Evolutionary conservation across 371 early-diverging fungal genomes (phyloP), one percentile per base, ranked within the genome.

Genomic region (Capniomyces stellatus): DNA sequence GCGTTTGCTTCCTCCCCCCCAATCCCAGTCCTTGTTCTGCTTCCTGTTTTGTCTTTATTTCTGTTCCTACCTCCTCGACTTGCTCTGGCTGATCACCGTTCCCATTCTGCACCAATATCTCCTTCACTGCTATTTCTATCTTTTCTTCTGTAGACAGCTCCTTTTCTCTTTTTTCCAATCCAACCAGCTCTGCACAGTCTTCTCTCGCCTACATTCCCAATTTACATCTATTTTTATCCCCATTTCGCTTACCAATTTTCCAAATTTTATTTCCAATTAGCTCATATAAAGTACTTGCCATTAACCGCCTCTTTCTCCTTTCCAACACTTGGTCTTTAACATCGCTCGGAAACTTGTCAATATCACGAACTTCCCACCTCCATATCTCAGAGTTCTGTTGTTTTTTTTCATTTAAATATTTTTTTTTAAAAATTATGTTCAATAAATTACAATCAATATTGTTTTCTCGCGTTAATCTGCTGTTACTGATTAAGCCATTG

Each of bases 281-380:
- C 6, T 23, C 21, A 46, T 10, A 19, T 21, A 27, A 46, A 12
- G 12, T 46, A 49, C n/a, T n/a, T 49, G 28, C 49, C 15, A 4
- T 3, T 10, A 24, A n/a, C 28, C 49, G 21, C n/a, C 28, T 49
- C n/a, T 49, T 30, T 49, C 49, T 49, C 28, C 49, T n/a, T 10
- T 19, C n/a, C 4, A 49, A 29, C 28, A 49, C 25, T 4, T 25
- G 3, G 25, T 49, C 25, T 15, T 30, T 22, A 3, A 49, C 10
- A 27, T 49, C 49, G n/a, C n/a, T 29, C n/a, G 49, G 28, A 27
- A 49, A 30, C 24, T 27, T n/a, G 4, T 18, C n/a, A 2, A 30
- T 22, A n/a, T 49, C 28, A 6, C n/a, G 6, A 4, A 27, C 49
- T n/a, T 49, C 49, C 49, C 49, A 49, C n/a, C 49, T 49, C 49